These are phyloP conservation scores for Neurospora sp. DNA, from an alignment of 495 filamentous ascomycete genomes.

Conservation along the genomic window DNA sequence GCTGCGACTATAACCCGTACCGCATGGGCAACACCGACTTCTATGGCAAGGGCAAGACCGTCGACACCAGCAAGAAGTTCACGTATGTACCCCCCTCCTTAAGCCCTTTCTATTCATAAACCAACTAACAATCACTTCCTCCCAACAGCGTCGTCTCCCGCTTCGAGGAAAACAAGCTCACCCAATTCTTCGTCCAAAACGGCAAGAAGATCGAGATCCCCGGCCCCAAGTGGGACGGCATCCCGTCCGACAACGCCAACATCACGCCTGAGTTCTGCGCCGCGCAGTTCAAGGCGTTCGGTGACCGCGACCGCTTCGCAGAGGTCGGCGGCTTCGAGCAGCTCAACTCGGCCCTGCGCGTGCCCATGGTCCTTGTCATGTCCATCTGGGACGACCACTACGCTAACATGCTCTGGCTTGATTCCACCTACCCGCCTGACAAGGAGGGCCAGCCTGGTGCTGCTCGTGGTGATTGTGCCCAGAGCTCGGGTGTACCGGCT, in stretches of 20 bases:
- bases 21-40: constrained; percentile 53
- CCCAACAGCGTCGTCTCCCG: constrained; percentile 49
- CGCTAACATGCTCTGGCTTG: constrained; percentile 78
- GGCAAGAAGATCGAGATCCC: constrained; percentile 49
- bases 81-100: constrained; percentile 25
- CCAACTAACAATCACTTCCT: background rate
- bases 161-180: constrained; percentile 51
- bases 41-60: constrained; percentile 49
- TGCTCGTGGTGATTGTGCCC: constrained; percentile 56
- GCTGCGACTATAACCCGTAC: constrained; percentile 73
- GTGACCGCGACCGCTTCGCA: constrained; percentile 49
- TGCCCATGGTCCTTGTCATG: constrained; percentile 67
- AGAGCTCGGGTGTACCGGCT: constrained; percentile 44
- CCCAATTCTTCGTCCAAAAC: constrained; percentile 62
- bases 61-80: constrained; percentile 57
- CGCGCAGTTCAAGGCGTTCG: constrained; percentile 16
- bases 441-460: constrained; percentile 46
- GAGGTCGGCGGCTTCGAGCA: constrained; percentile 48
- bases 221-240: constrained; percentile 29
- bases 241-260: constrained; percentile 29
- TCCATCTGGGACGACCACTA: constrained; percentile 71
- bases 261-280: constrained; percentile 25
- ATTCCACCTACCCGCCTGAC: constrained; percentile 59
- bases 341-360: constrained; percentile 45
- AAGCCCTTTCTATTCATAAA: no score